These are phyloP conservation scores for Venturia oleaginea DNA, from an alignment of 2,329 filamentous ascomycete genomes.

Conservation along the genomic window DNA sequence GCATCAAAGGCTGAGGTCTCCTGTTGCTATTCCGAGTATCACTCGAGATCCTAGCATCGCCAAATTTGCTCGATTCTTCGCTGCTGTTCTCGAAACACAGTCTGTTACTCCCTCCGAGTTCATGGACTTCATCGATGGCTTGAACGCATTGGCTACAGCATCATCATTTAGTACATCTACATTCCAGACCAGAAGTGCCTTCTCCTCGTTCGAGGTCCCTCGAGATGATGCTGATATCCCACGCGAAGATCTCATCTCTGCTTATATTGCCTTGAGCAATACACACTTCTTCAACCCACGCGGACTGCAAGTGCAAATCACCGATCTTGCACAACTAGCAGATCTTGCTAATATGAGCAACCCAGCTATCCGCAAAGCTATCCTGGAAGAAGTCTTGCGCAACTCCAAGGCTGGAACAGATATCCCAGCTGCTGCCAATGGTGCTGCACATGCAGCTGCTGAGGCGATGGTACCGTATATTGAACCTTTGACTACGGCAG, in stretches of 20 bases:
- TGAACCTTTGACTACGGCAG: conserved; percentile 8
- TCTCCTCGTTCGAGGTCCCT: neutral
- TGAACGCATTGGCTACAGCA: conserved; percentile 9
- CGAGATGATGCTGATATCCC: conserved; percentile 5
- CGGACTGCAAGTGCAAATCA: conserved; percentile 8
- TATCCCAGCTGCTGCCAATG: conserved; percentile 7
- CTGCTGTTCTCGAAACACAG: neutral
- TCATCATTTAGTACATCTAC: conserved; percentile 4
- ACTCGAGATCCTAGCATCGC: neutral
- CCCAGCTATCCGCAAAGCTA: neutral
- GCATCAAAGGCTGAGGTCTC: neutral
- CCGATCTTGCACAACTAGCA: conserved; percentile 8
- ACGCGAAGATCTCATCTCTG: conserved; percentile 6
- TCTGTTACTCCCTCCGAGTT: conserved; percentile 6
- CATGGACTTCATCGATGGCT: conserved; percentile 10
- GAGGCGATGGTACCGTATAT: conserved; percentile 12
- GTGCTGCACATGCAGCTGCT: conserved; percentile 11
- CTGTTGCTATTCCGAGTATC: conserved; percentile 5
- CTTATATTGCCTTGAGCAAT: conserved; percentile 11
- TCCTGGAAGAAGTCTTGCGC: conserved; percentile 8
- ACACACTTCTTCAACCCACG: conserved; percentile 13
- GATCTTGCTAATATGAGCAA: conserved; percentile 12
- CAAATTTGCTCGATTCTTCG: conserved; percentile 12
- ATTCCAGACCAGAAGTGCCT: neutral
- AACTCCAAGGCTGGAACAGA: conserved; percentile 7